Base-by-base conservation (phyloP, 306 rosid species). In the Casuarina glauca region DNA sequence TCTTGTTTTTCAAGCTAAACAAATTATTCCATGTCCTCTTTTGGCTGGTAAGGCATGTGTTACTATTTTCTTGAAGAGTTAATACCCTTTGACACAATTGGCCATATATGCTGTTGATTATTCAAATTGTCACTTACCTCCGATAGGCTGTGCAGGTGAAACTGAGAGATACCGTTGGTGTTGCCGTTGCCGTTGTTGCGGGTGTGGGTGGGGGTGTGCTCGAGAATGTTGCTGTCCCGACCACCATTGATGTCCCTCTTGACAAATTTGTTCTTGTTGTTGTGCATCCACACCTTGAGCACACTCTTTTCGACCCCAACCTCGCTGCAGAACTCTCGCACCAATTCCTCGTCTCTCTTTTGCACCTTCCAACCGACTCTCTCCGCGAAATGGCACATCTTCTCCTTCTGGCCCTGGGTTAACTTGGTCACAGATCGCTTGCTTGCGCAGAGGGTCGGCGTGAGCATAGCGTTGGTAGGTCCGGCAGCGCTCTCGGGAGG, bases 201-300 rank as follows among this genome's bases (percentile, higher is more conserved):
- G 54, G 3, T 74, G 61, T 76, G 76, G 78, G 43, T 79, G 62
- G 72, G 85, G 55, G 64, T 57, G 13, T 83, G 84, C 57, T 82
- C 82, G 6, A 81, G 3, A 52, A 78, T 63, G 80, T 64, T 51
- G 75, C 32, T 67, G 9, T 44, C 41, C 7, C 58, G 42, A 8
- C 76, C 20, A 66, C 69, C 73, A 53, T 58, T 69, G 2, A 26
- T 61, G 32, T 89, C 94, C 70, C 77, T 86, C 58, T 81, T 93
- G 0, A 76, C 86, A 0, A 88, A 69, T 3, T 91, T 89, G 89
- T 87, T 91, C 81, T 95, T 95, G 79, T 95, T 95, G 83, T 95
- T 95, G 76, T 95, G 99, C 99, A 95, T 95, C 99, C 97, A 95
- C 8, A 95, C 99, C 70, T 93, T 93, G 58, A 95, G 88, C 55